Percentiles rank a stretch among this genome's conserved stretches.
Evolutionary conservation across 768 basidiomycete genomes (phyloP).

Genomic region (Chalciporus piperatus): DNA sequence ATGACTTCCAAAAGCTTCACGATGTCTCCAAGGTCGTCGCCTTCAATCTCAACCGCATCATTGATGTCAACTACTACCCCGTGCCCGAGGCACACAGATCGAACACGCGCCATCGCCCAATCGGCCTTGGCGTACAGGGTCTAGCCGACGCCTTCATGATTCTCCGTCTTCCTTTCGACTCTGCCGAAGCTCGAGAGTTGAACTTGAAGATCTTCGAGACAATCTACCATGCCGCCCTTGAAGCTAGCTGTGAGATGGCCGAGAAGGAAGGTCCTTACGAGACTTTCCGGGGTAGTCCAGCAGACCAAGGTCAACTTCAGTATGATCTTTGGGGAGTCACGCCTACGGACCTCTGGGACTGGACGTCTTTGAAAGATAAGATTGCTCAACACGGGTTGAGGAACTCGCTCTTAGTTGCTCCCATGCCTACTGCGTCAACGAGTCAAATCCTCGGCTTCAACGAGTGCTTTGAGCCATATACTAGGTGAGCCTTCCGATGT

Average conservation of each 20-base stretch:
- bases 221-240: slow-evolving; percentile 93
- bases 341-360: slow-evolving; percentile 92
- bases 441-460: slow-evolving; percentile 98
- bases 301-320: slow-evolving; percentile 82
- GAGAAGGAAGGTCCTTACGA: slow-evolving; percentile 78
- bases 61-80: slow-evolving; percentile 95
- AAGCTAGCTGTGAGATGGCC: slow-evolving; percentile 88
- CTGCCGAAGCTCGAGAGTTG: slow-evolving; percentile 76
- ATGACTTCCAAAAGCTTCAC: slow-evolving; percentile 95
- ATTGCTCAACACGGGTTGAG: slow-evolving; percentile 78
- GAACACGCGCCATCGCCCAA: slow-evolving; percentile 96
- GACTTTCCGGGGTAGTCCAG: slow-evolving; percentile 90
- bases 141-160: slow-evolving; percentile 99
- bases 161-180: slow-evolving; percentile 94
- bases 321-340: slow-evolving; percentile 95
- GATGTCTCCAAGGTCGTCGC: slow-evolving; percentile 91
- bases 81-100: slow-evolving; percentile 87
- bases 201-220: slow-evolving; percentile 99
- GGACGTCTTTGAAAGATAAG: slow-evolving; percentile 82
- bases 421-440: slow-evolving; percentile 99
- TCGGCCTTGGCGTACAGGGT: slow-evolving; percentile 96
- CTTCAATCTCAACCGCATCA: slow-evolving; percentile 90
- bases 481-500: slow-evolving; percentile 52
- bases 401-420: slow-evolving; percentile 88
- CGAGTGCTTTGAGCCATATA: slow-evolving; percentile 99